Percentiles rank a stretch among this genome's conserved stretches.
phyloP scores from a whole-genome alignment of 139 green algal genomes.

The Micractinium sp. region DNA sequence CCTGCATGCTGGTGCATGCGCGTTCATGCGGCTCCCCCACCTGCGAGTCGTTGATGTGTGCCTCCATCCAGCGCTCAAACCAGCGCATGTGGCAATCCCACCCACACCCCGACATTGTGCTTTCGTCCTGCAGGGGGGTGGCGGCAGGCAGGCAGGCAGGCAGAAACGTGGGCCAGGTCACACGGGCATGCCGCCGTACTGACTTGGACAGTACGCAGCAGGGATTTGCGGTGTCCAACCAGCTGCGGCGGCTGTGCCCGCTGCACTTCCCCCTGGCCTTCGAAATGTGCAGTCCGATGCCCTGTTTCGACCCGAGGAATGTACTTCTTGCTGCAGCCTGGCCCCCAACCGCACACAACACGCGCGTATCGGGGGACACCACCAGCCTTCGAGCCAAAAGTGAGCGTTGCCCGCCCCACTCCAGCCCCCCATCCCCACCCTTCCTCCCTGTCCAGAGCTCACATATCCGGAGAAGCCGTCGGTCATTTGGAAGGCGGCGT shows the following conservation, averaged over 20 bases:
- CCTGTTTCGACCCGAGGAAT: too few relatives aligned
- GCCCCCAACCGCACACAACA: too few relatives aligned
- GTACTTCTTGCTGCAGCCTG: too few relatives aligned
- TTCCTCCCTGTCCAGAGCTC: background rate
- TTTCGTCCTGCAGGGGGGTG: background rate
- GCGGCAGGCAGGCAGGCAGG: background rate
- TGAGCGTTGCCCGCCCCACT: too few relatives aligned
- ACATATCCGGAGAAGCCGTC: background rate
- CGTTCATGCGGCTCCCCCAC: background rate
- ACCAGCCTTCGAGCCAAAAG: too few relatives aligned
- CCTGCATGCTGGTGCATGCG: background rate
- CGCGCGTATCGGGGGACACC: too few relatives aligned
- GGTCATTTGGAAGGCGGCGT: background rate
- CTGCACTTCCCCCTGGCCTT: too few relatives aligned
- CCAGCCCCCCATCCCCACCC: too few relatives aligned
- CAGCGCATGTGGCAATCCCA: slow-evolving; percentile 2
- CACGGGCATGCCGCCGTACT: too few relatives aligned
- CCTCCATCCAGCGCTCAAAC: background rate
- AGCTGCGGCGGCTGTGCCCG: background rate
- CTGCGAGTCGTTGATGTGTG: background rate
- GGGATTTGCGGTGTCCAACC: too few relatives aligned
- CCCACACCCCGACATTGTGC: background rate
- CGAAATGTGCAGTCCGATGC: too few relatives aligned
- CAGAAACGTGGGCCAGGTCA: background rate
- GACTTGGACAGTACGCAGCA: too few relatives aligned